Conservation (phyloP, 148 eudicot genomes). For the Euryodendron excelsum region DNA sequence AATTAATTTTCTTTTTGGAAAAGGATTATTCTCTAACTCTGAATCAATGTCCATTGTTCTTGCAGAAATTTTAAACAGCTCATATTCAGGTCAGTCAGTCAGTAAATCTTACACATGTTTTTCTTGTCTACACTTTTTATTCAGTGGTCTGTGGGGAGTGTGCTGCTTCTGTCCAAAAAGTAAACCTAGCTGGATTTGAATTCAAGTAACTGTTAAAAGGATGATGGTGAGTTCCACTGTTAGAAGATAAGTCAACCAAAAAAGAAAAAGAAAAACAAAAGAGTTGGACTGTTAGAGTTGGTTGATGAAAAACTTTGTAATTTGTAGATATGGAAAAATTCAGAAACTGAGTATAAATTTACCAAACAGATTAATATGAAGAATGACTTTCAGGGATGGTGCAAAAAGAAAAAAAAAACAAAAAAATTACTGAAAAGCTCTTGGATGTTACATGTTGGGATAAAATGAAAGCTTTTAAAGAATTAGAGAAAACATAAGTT, state of each 20-base stretch:
- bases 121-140: neutral
- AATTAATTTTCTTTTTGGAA: neutral
- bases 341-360: neutral
- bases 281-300: neutral
- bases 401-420: no score
- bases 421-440: neutral
- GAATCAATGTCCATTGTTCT: neutral
- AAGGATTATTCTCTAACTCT: neutral
- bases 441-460: no score
- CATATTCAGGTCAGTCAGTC: conserved; percentile 35
- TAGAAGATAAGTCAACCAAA: no score
- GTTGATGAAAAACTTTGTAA: neutral
- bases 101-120: neutral
- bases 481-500: neutral
- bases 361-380: neutral
- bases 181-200: conserved; percentile 2
- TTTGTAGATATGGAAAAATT: neutral
- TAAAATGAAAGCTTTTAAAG: no score
- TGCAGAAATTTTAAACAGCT: conserved; percentile 30
- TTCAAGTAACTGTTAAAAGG: neutral
- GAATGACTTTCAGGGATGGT: neutral
- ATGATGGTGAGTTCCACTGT: neutral
- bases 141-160: neutral
- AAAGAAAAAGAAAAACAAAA: no score
- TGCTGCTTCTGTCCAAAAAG: no score